Conservation (phyloP, 164 flowering plant genomes). For the Piper longum region DNA sequence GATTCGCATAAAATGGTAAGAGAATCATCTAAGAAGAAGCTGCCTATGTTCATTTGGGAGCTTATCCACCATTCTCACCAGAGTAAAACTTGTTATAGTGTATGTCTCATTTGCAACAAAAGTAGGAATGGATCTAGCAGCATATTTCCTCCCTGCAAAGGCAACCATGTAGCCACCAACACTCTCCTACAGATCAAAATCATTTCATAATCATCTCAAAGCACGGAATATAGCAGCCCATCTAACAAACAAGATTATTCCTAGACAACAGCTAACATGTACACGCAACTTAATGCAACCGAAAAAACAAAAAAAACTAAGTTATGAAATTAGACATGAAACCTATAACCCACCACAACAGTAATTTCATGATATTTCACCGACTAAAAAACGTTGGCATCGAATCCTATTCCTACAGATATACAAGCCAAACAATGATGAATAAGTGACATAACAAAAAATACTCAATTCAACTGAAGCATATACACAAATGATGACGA, state of each 20-base stretch:
- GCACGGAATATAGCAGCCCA: background rate
- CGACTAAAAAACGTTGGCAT: too few relatives aligned
- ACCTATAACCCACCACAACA: too few relatives aligned
- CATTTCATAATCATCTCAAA: background rate
- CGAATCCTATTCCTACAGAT: too few relatives aligned
- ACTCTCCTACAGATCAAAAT: constrained; percentile 25
- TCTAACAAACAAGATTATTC: background rate
- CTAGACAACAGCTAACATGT: background rate
- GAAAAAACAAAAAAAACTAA: too few relatives aligned
- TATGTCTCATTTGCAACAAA: constrained; percentile 69
- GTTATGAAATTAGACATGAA: too few relatives aligned
- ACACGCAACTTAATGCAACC: too few relatives aligned
- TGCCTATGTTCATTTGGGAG: background rate
- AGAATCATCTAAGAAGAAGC: background rate
- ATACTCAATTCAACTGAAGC: too few relatives aligned
- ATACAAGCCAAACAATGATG: too few relatives aligned
- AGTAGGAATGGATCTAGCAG: constrained; percentile 72
- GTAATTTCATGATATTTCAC: too few relatives aligned
- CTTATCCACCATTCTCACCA: constrained; percentile 34
- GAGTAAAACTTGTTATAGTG: constrained; percentile 83
- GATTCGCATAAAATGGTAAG: background rate
- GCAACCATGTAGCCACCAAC: constrained; percentile 91
- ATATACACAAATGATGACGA: too few relatives aligned
- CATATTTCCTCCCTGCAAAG: constrained; percentile 94
- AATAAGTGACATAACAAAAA: too few relatives aligned